A percentile compares a stretch with the other conserved stretches of the same genome.
These are phyloP conservation scores for Quercus alba DNA, from an alignment of 306 rosid species.

Conservation along the genomic window DNA sequence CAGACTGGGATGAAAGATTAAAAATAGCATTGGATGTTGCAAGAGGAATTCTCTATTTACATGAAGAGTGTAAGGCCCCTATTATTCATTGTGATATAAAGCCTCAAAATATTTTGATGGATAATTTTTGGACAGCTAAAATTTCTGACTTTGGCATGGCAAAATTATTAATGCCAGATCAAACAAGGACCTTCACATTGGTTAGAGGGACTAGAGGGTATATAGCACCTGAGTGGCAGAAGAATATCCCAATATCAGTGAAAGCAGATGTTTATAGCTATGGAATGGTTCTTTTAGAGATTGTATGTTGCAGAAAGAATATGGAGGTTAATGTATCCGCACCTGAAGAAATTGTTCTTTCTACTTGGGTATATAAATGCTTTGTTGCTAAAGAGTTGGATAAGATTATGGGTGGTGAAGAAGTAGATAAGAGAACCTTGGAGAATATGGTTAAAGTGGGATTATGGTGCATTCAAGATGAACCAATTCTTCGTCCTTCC, in stretches of 20 bases:
- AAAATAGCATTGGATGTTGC: too few relatives aligned
- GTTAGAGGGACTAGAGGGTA: neutral
- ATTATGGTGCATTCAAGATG: neutral
- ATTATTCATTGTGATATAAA: too few relatives aligned
- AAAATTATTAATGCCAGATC: neutral
- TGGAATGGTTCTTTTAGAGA: conserved; percentile 12
- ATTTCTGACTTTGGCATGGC: conserved; percentile 9
- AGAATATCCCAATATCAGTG: conserved; percentile 4
- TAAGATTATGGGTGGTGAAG: conserved; percentile 12
- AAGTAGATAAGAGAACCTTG: conserved; percentile 9
- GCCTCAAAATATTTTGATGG: neutral
- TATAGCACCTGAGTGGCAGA: conserved; percentile 19
- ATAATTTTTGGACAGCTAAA: neutral
- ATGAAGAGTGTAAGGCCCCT: too few relatives aligned
- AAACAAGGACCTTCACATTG: neutral
- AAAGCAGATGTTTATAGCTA: conserved; percentile 16
- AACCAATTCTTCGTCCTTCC: too few relatives aligned
- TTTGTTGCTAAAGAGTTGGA: conserved; percentile 6
- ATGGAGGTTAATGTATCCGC: neutral
- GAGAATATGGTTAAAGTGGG: conserved; percentile 15
- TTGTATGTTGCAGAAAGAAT: conserved; percentile 5
- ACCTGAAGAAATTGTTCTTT: conserved; percentile 4
- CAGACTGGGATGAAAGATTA: conserved; percentile 5
- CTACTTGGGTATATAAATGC: conserved; percentile 16
- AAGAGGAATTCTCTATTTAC: too few relatives aligned